phyloP scores from a whole-genome alignment of 1,284 basidiomycete species.

The Erythrobasidium hasegawianum region DNA sequence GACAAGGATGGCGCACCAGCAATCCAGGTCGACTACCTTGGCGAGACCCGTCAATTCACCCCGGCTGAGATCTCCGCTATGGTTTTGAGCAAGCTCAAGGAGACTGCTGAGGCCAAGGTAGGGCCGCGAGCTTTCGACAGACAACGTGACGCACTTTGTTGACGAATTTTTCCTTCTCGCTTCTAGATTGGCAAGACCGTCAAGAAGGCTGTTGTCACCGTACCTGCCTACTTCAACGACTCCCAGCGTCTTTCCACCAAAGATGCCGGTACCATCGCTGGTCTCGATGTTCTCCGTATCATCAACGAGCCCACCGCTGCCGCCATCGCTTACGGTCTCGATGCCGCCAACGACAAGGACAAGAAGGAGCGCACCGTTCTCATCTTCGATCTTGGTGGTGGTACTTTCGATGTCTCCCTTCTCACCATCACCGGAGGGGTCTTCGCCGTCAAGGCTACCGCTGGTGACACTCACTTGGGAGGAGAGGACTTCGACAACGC shows the following conservation, averaged over 20 bases:
- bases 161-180: background rate
- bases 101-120: constrained; percentile 60
- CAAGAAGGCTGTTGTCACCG: constrained; percentile 66
- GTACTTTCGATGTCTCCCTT: constrained; percentile 65
- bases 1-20: constrained; percentile 55
- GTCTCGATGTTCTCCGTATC: constrained; percentile 65
- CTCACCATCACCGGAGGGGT: constrained; percentile 62
- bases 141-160: background rate
- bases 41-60: constrained; percentile 60
- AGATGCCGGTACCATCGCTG: constrained; percentile 61
- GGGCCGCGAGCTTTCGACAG: constrained; percentile 48
- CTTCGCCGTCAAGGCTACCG: constrained; percentile 63
- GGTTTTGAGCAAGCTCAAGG: constrained; percentile 99
- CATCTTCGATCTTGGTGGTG: constrained; percentile 99
- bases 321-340: constrained; percentile 57
- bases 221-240: constrained; percentile 68
- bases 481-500: constrained; percentile 98
- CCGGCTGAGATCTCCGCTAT: constrained; percentile 85
- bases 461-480: constrained; percentile 59
- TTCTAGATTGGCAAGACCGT: constrained; percentile 54
- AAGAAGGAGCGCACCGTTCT: constrained; percentile 95
- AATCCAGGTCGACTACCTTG: constrained; percentile 58
- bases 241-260: constrained; percentile 64
- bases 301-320: constrained; percentile 61
- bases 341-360: constrained; percentile 61